Evolutionary conservation across 1,284 basidiomycete genomes (phyloP).

Genomic region (Naganishia liquefaciens): DNA sequence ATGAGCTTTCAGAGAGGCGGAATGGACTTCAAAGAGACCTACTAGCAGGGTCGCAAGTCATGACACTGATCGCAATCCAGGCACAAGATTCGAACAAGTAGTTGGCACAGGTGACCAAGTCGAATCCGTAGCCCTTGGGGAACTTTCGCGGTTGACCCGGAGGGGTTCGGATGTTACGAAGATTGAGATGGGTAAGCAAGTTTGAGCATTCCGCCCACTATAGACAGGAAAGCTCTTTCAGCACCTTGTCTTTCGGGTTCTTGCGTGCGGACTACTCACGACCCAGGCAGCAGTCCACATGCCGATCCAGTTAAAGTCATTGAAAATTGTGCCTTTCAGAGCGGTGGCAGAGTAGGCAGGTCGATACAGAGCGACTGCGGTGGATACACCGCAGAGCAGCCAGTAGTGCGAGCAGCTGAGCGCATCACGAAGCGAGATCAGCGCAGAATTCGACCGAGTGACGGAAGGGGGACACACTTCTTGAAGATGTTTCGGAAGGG

Average conservation of each 20-base stretch:
- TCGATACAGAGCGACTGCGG: slow-evolving; percentile 78
- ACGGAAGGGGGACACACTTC: slow-evolving; percentile 63
- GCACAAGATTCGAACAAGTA: slow-evolving; percentile 88
- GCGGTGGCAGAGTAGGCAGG: slow-evolving; percentile 64
- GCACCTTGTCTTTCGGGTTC: neutral
- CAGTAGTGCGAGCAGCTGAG: slow-evolving; percentile 83
- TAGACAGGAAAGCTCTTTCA: neutral
- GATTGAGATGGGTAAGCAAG: slow-evolving; percentile 75
- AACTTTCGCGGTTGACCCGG: slow-evolving; percentile 79
- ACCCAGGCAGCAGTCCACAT: slow-evolving; percentile 70
- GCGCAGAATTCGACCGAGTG: neutral
- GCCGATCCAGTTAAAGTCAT: slow-evolving; percentile 69
- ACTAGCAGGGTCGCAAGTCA: slow-evolving; percentile 81
- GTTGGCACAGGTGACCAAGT: slow-evolving; percentile 83
- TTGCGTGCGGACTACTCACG: slow-evolving; percentile 58
- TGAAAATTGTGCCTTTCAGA: slow-evolving; percentile 68
- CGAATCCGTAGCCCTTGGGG: slow-evolving; percentile 78
- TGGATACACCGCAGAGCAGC: slow-evolving; percentile 73
- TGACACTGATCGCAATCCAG: slow-evolving; percentile 71
- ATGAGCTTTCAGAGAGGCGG: too few species aligned
- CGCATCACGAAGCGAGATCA: neutral
- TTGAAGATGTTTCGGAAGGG: slow-evolving; percentile 83
- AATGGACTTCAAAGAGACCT: slow-evolving; percentile 45
- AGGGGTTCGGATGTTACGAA: slow-evolving; percentile 77
- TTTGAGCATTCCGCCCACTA: slow-evolving; percentile 89